These are phyloP conservation scores for Chaetomium fimeti DNA, from an alignment of 495 filamentous ascomycete species.

Conservation along the genomic window DNA sequence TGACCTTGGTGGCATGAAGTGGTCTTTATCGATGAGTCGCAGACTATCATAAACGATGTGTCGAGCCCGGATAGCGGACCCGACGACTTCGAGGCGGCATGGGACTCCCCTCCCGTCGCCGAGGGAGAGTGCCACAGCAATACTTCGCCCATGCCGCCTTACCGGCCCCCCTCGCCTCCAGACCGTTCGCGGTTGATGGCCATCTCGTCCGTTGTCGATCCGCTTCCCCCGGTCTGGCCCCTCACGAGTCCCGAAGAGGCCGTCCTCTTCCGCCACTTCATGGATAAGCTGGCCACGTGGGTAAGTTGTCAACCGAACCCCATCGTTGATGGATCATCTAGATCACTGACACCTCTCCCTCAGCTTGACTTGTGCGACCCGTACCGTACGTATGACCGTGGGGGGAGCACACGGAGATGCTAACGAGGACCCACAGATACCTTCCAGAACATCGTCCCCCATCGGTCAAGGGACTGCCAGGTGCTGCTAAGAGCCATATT, in stretches of 20 bases:
- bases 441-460: conserved; percentile 55
- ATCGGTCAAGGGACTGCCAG: conserved; percentile 49
- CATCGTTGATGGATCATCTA: neutral
- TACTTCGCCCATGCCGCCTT: neutral
- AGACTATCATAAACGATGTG: conserved; percentile 24
- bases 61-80: conserved; percentile 25
- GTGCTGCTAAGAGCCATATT: conserved; percentile 59
- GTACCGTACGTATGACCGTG: conserved; percentile 15
- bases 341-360: neutral
- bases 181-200: conserved; percentile 25
- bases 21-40: conserved; percentile 34
- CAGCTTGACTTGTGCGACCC: conserved; percentile 61
- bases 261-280: conserved; percentile 48
- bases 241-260: conserved; percentile 42
- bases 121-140: conserved; percentile 12
- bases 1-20: conserved; percentile 13
- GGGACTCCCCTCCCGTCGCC: conserved; percentile 15
- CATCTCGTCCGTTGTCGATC: conserved; percentile 15
- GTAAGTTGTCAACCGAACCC: conserved; percentile 34
- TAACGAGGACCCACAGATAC: conserved; percentile 33
- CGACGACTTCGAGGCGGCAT: conserved; percentile 21
- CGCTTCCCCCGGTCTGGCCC: conserved; percentile 32
- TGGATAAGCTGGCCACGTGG: conserved; percentile 50
- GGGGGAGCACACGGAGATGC: neutral
- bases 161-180: conserved; percentile 17